Evolutionary conservation across 1,284 basidiomycete genomes (phyloP).

Genomic region (Cryptococcus amylolentus): DNA sequence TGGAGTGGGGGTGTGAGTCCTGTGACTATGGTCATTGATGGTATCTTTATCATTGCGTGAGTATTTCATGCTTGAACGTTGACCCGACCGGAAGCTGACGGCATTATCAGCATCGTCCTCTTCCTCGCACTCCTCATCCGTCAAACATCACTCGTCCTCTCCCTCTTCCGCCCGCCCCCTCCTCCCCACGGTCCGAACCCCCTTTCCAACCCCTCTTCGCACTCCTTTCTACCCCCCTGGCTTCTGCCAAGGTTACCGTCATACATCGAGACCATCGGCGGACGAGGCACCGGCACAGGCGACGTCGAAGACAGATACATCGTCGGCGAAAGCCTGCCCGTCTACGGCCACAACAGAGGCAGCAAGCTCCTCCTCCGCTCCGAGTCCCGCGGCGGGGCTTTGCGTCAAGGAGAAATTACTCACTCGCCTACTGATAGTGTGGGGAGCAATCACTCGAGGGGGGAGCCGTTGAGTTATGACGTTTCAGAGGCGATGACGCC

Average conservation of each 20-base stretch:
- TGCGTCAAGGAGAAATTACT: background rate
- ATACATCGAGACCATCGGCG: slow-evolving; percentile 12
- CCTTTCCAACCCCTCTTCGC: background rate
- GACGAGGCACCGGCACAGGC: slow-evolving; percentile 5
- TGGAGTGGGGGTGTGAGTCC: slow-evolving; percentile 4
- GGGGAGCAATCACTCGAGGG: background rate
- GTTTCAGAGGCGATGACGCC: background rate
- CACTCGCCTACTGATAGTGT: background rate
- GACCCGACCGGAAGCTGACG: background rate
- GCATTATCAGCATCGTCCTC: slow-evolving; percentile 10
- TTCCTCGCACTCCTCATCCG: slow-evolving; percentile 22
- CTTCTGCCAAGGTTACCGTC: slow-evolving; percentile 12
- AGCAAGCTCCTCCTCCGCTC: slow-evolving; percentile 18
- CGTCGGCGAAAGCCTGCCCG: slow-evolving; percentile 14
- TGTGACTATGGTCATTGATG: slow-evolving; percentile 11
- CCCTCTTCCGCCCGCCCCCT: slow-evolving; percentile 5
- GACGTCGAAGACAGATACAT: slow-evolving; percentile 12
- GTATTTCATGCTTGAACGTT: background rate
- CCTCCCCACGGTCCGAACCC: background rate
- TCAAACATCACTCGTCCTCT: slow-evolving; percentile 18
- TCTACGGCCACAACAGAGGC: slow-evolving; percentile 19
- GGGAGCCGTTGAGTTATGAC: background rate
- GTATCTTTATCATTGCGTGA: slow-evolving; percentile 15
- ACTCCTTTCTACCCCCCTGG: slow-evolving; percentile 11
- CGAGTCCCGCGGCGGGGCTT: slow-evolving; percentile 8